These are phyloP conservation scores for Xylogone sp. DNA, from an alignment of 2,329 filamentous ascomycete genomes.

Conservation along the genomic window DNA sequence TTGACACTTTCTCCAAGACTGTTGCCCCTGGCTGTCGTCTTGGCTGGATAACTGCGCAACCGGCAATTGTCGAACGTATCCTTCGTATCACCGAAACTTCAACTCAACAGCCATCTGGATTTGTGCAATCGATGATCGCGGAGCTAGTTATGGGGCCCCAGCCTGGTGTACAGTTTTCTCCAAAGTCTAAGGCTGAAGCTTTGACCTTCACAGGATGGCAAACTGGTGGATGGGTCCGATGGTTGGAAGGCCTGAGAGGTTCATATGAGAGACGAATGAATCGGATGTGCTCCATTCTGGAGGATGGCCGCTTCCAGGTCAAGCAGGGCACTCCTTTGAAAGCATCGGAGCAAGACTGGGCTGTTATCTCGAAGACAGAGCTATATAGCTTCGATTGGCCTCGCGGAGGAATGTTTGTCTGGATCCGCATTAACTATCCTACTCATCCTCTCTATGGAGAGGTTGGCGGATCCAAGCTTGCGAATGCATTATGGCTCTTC, in stretches of 20 bases:
- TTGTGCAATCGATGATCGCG: conserved; percentile 79
- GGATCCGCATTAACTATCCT: conserved; percentile 70
- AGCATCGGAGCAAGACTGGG: conserved; percentile 65
- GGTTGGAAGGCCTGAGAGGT: conserved; percentile 80
- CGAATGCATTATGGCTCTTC: conserved; percentile 66
- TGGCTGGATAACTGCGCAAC: conserved; percentile 87
- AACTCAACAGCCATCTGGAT: conserved; percentile 84
- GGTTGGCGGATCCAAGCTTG: conserved; percentile 52
- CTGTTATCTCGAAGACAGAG: conserved; percentile 68
- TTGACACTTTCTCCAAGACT: conserved; percentile 94
- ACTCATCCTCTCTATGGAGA: conserved; percentile 64
- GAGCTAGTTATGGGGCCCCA: conserved; percentile 73
- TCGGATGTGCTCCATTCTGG: conserved; percentile 70
- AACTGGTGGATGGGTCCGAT: conserved; percentile 82
- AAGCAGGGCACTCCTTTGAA: conserved; percentile 53
- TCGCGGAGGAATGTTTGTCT: conserved; percentile 88
- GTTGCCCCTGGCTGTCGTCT: conserved; percentile 85
- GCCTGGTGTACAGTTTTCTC: conserved; percentile 40
- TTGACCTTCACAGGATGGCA: conserved; percentile 62
- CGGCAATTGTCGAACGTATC: conserved; percentile 70
- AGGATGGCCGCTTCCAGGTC: conserved; percentile 62
- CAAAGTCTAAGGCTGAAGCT: conserved; percentile 31
- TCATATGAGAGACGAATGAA: conserved; percentile 84
- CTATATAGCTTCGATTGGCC: conserved; percentile 78
- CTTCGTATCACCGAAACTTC: conserved; percentile 69